phyloP scores from a whole-genome alignment of 164 flowering plant species.

The Buxus sempervirens region DNA sequence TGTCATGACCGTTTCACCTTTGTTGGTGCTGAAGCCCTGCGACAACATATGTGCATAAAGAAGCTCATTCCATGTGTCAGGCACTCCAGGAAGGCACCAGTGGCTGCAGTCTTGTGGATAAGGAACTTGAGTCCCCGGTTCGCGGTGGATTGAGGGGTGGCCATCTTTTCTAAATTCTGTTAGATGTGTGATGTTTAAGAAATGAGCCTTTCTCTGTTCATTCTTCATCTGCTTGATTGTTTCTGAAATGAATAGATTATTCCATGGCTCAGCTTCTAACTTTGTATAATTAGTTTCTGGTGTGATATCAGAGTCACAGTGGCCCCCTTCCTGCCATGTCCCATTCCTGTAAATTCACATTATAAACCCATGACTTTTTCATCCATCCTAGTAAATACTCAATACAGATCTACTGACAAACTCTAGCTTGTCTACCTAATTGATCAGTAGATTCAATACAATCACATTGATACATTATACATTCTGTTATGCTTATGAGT shows the following conservation, averaged over 20 bases:
- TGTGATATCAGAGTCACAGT: conserved; percentile 32
- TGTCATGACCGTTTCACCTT: not conserved
- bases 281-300: conserved; percentile 51
- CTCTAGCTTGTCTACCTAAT: too few species aligned
- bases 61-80: conserved; percentile 72
- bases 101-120: conserved; percentile 71
- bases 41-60: conserved; percentile 45
- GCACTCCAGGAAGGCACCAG: conserved; percentile 89
- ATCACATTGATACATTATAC: too few species aligned
- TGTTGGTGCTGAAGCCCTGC: conserved; percentile 27
- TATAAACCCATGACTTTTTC: not conserved
- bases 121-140: conserved; percentile 46
- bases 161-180: conserved; percentile 63
- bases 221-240: conserved; percentile 38
- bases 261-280: conserved; percentile 45
- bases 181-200: conserved; percentile 63
- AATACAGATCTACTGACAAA: not conserved
- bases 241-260: conserved; percentile 34
- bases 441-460: too few species aligned
- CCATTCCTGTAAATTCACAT: conserved; percentile 52
- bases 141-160: conserved; percentile 59
- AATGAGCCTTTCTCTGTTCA: conserved; percentile 29
- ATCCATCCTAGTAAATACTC: not conserved
- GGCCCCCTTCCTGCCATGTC: conserved; percentile 64
- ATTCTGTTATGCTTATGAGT: too few species aligned